phyloP scores from a whole-genome alignment of 306 rosid species.

The Quercus engelmannii region DNA sequence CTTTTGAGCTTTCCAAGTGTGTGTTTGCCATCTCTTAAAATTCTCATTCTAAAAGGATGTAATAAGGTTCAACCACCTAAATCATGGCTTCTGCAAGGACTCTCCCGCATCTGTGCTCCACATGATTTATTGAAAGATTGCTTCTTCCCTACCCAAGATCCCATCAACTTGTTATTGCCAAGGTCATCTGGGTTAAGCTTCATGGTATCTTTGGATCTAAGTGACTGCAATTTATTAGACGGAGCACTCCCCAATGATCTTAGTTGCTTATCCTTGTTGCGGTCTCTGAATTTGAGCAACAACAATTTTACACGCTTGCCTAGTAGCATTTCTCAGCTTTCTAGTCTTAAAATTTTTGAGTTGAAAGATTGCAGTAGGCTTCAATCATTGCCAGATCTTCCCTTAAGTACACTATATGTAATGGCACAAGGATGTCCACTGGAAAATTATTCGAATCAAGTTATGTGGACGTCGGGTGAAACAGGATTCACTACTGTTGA shows the following conservation, averaged over 20 bases:
- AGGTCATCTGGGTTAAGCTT: no score
- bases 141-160: background rate
- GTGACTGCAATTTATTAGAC: conserved; percentile 11
- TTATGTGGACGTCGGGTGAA: background rate
- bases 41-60: conserved; percentile 9
- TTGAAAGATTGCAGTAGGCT: background rate
- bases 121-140: background rate
- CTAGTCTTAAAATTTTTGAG: conserved; percentile 9
- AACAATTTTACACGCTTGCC: conserved; percentile 3
- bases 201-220: conserved; percentile 1
- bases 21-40: conserved; percentile 9
- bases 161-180: background rate
- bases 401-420: background rate
- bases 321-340: conserved; percentile 6
- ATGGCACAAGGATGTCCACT: background rate
- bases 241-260: background rate
- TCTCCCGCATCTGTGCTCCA: background rate
- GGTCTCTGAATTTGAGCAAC: conserved; percentile 8
- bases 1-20: background rate
- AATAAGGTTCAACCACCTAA: background rate
- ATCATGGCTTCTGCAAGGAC: background rate
- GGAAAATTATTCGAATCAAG: background rate
- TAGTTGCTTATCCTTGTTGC: conserved; percentile 6
- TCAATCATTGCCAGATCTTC: conserved; percentile 2
- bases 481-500: background rate